Evolutionary conservation across 805 yeast species (phyloP), one percentile per base, ranked within the genome.

Genomic region (Debaryomyces prosopidis): DNA sequence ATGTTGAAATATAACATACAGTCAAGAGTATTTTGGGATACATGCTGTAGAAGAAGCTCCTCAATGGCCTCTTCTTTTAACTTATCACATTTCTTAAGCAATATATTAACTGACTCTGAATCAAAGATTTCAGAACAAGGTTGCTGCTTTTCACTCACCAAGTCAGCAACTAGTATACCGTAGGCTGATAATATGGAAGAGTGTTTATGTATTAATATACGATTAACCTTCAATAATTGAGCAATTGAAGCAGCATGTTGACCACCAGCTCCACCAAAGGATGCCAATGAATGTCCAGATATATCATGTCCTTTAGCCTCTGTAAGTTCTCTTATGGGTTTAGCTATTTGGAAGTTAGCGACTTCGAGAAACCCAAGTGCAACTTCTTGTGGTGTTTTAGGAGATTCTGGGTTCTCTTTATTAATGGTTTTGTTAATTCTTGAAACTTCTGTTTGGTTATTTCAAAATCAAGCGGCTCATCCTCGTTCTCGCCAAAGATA

Each of bases 241-340:
- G 96, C 96, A 30, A 89, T 82, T 8, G 87, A 82, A 40, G 80
- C 82, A 2, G 94, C 91, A 63, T 87, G 91, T 65, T 89, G 96
- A 7, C 96, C 96, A 43, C 96, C 96, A 19, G 96, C 96, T 40
- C 96, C 96, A 39, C 96, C 96, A 66, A 89, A 89, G 2, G 92
- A 78, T 1, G 90, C 95, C 47, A 89, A 66, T 46, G 85, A 69
- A 61, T 89, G 96, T 9, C 77, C 69, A 8, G 85, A 61, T 0
- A 82, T 75, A 35, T 79, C 74, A 57, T 82, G 81, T 4, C 96
- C 96, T 58, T 83, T 87, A 1, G 92, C 88, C 60, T 89, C 96
- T 0, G 96, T 89, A 42, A 89, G 68, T 35, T 86, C 83, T 47
- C 96, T 75, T 43, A 89, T 87, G 2, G 96, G 96, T 49, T 95